Evolutionary conservation across 495 filamentous ascomycete species (phyloP), one percentile per base, ranked within the genome.

Genomic region (Apiosordaria backusii): DNA sequence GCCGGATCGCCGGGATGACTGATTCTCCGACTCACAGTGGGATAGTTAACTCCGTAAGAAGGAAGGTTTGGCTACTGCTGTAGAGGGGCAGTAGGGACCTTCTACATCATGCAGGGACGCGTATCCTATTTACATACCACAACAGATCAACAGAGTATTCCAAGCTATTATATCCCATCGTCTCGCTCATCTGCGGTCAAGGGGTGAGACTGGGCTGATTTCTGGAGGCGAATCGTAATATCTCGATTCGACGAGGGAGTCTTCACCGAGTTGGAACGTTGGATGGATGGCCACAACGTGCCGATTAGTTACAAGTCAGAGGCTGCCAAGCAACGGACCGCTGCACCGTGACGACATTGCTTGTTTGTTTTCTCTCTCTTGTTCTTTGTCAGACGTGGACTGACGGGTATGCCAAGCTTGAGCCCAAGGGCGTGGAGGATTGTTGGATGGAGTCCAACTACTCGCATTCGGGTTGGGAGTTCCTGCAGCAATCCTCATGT

Each of bases 311-410:
- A 24, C 25, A 59, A 4, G 16, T 27, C 57, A 59, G 10, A 23
- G 45, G 15, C 59, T 40, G 59, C 59, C 59, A 61, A 61, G 59
- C 9, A 18, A 22, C n/a, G 27, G n/a, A 25, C 59, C 59, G 59
- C 24, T 61, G 59, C 27, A 61, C n/a, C 6, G 59, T 61, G 59
- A 61, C 59, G 59, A 35, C 29, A 61, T 61, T 21, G 23, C 16
- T 2, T 25, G 6, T 21, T 13, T 29, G 25, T 21, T 25, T 40
- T 24, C 24, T 60, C 26, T 26, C 18, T 61, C 10, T 19, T 61
- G 59, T 40, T 61, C 59, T 40, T 61, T 61, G 59, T 61, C 27
- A 40, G 59, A 15, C 6, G 52, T 55, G 52, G n/a, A 5, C 7
- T 55, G n/a, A 55, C 22, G n/a, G 52, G 19, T 55, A 55, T 21